phyloP scores from a whole-genome alignment of 169 alveolate genomes.

The Plasmodium coatneyi region DNA sequence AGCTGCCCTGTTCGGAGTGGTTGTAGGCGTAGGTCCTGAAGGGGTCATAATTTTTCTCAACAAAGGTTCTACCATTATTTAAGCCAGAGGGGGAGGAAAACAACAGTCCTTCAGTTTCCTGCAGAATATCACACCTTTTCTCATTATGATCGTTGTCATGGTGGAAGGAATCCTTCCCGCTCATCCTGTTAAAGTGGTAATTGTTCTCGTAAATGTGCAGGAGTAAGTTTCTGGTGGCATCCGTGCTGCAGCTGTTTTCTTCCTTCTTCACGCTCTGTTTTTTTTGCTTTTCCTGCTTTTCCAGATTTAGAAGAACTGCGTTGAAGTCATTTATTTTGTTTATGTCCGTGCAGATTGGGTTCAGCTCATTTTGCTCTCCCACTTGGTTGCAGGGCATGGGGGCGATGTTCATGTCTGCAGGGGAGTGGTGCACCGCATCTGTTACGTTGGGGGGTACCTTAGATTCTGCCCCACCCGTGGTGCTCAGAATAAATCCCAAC shows the following conservation, averaged over 20 bases:
- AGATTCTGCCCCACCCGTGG: neutral
- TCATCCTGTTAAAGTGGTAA: neutral
- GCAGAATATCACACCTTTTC: neutral
- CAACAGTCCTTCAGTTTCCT: neutral
- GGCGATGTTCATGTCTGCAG: neutral
- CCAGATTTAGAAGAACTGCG: neutral
- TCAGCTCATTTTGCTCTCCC: neutral
- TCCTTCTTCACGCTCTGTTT: neutral
- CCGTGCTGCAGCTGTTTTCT: neutral
- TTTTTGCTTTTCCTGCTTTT: constrained; percentile 6
- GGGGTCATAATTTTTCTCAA: neutral
- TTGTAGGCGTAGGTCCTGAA: neutral
- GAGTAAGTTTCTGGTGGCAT: constrained; percentile 13
- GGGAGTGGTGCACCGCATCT: neutral
- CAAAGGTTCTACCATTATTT: neutral
- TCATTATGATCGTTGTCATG: neutral
- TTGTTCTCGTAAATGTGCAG: constrained; percentile 33
- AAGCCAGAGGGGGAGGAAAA: neutral
- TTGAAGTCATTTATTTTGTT: constrained; percentile 43
- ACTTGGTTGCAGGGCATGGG: constrained; percentile 7
- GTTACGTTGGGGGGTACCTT: neutral
- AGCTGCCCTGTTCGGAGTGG: neutral
- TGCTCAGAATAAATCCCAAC: neutral
- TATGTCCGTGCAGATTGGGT: neutral
- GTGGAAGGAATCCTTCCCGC: neutral